Base-by-base conservation (phyloP, 352 stramenopile genomes). In the Pythium aphanidermatum region DNA sequence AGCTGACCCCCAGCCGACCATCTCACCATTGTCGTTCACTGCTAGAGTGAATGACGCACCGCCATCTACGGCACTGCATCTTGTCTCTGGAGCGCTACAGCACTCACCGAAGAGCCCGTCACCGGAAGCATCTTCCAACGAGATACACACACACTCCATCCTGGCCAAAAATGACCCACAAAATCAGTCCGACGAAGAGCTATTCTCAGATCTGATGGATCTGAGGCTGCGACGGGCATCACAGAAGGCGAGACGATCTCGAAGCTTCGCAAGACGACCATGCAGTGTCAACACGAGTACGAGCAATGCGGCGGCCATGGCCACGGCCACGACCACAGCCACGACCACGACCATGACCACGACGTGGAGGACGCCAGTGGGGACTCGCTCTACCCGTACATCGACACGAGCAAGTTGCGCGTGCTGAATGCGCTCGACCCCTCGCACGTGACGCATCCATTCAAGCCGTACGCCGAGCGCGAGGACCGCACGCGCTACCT, bases 321-420 rank as follows among this genome's bases (percentile, higher is more conserved):
- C 38, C 61, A 76, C 41, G 35, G 49, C 41, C 76, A 88, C 48
- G 55, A 65, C 55, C 81, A 92, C 47, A 60, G 74, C 45, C 68
- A 77, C 31, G 63, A 59, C 39, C 70, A 84, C 27, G 61, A 70
- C 35, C 72, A 84, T 42, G 51, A 69, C 28, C 72, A 84, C 36
- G 81, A 91, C 19, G 58, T 83, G 16, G 74, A 91, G 41, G 70
- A 92, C 36, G 64, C 73, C 13, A 69, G 78, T 14, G 82, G 82
- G 16, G 79, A 90, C 44, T 91, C 82, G 32, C 68, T 93, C 45
- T 93, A 76, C 58, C 74, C 64, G 10, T 93, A 72, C 71, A 84
- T 93, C 36, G 82, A 93, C 61, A 92, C 79, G 16, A 93, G 74
- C 67, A 93, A 93, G 52, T 55, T 93, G 38, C 73, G 79, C 20